Evolutionary conservation across 2,329 filamentous ascomycete species (phyloP).

Genomic region (Monosporascus sp.): DNA sequence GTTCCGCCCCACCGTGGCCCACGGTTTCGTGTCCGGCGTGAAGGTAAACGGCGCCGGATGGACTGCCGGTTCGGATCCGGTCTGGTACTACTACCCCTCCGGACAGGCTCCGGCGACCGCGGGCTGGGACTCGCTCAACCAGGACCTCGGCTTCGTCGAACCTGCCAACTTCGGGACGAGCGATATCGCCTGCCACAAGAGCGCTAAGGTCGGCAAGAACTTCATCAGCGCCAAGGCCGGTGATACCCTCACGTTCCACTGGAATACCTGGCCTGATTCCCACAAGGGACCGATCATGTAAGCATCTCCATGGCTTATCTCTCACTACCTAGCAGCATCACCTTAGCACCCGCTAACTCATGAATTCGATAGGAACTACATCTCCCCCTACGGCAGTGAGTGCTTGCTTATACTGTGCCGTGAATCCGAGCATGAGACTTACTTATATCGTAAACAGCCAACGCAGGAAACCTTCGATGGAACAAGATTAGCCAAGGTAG

Average conservation of each 20-base stretch:
- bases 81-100: slow-evolving; percentile 16
- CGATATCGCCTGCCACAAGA: slow-evolving; percentile 47
- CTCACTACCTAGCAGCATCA: too few relatives aligned
- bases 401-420: slow-evolving; percentile 9
- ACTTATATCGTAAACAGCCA: slow-evolving; percentile 29
- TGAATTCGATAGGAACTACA: slow-evolving; percentile 19
- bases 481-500: slow-evolving; percentile 54
- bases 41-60: slow-evolving; percentile 14
- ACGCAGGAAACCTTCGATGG: slow-evolving; percentile 43
- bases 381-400: slow-evolving; percentile 29
- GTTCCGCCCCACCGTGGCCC: slow-evolving; percentile 9
- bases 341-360: too few relatives aligned
- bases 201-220: slow-evolving; percentile 33
- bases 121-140: slow-evolving; percentile 14
- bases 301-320: too few relatives aligned
- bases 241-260: slow-evolving; percentile 32
- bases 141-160: slow-evolving; percentile 31
- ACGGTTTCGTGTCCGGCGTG: slow-evolving; percentile 19
- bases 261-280: slow-evolving; percentile 34
- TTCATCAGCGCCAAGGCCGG: slow-evolving; percentile 32
- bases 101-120: slow-evolving; percentile 13
- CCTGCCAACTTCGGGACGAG: slow-evolving; percentile 19
- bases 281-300: slow-evolving; percentile 30
- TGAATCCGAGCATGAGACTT: too few relatives aligned
- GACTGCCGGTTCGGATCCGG: slow-evolving; percentile 17